phyloP scores from a whole-genome alignment of 176 grass and related monocot genomes.

The Oryza glumipatula region DNA sequence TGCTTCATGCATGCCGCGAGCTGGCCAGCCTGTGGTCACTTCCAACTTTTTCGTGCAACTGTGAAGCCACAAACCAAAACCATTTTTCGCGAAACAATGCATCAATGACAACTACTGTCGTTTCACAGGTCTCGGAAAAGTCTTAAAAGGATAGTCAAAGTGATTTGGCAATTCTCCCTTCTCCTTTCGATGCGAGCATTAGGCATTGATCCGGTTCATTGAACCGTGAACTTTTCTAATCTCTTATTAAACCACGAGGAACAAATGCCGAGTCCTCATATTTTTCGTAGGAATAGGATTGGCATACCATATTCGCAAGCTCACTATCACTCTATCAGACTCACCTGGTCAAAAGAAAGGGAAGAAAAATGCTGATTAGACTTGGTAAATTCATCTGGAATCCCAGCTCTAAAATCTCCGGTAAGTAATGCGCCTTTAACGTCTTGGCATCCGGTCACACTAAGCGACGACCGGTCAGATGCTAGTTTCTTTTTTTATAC shows the following conservation, averaged over 20 bases:
- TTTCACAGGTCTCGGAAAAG: background rate
- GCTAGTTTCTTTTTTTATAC: too few species aligned
- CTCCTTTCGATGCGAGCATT: background rate
- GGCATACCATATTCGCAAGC: background rate
- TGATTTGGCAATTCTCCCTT: background rate
- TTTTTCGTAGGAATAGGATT: background rate
- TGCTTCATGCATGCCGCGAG: constrained; percentile 1
- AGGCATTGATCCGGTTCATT: constrained; percentile 25
- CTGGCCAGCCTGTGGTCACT: constrained; percentile 19
- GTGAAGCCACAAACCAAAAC: constrained; percentile 7
- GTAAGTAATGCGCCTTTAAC: too few species aligned
- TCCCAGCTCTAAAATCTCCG: background rate
- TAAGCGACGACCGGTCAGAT: too few species aligned
- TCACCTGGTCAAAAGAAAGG: background rate
- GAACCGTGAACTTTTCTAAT: background rate
- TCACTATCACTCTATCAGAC: background rate
- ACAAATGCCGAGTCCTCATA: background rate
- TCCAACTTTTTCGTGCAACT: constrained; percentile 15
- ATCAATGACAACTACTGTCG: background rate
- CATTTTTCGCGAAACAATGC: constrained; percentile 10
- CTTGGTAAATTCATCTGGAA: background rate
- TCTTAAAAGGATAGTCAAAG: background rate
- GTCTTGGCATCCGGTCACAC: too few species aligned
- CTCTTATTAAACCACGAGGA: background rate
- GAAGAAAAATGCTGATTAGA: background rate